Base-by-base conservation (phyloP, 805 yeast genomes). In the Trichomonascus vanleenenianus region DNA sequence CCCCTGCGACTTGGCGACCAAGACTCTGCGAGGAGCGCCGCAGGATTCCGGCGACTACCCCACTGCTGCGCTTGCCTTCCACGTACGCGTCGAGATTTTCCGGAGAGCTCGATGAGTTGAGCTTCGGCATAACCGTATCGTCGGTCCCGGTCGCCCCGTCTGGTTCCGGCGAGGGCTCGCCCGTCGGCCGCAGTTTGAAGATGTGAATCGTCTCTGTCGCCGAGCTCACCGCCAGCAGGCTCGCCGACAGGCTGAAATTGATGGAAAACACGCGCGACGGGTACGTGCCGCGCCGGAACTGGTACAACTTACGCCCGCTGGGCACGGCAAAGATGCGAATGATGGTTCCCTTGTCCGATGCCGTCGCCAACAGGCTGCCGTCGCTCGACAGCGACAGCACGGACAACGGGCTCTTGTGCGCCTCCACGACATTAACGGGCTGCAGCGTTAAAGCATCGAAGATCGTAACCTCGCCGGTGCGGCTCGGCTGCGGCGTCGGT, bases 201-300 rank as follows among this genome's bases (percentile, higher is more conserved):
- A 93, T 79, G 63, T 93, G 99, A 18, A 93, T 89, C 0, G 99
- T 93, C 38, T 85, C 94, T 16, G 94, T 86, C 2, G 94, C 79
- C 22, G 94, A 83, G 9, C 91, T 78, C 20, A 91, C 96, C n/a
- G 86, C 76, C 27, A 93, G 68, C 50, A 83, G 76, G 12, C 72
- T 71, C 49, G 84, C 81, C 51, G 84, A 83, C 20, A 71, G 67
- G 50, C 86, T 83, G 64, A 93, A 93, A 32, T 78, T 72, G 52
- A 93, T 69, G 9, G 94, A 82, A 55, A 78, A 79, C 14, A 93
- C 85, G 50, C 71, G 75, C 2, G 97, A 85, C 2, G 86, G 85
- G 59, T 89, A 89, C 1, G 91, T 79, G 0, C 96, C 96, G 54
- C 96, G 68, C 52, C 96, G 72, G 62, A 85, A 85, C 61, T 87